phyloP scores from a whole-genome alignment of 768 basidiomycete species.

The Mycena polygramma region DNA sequence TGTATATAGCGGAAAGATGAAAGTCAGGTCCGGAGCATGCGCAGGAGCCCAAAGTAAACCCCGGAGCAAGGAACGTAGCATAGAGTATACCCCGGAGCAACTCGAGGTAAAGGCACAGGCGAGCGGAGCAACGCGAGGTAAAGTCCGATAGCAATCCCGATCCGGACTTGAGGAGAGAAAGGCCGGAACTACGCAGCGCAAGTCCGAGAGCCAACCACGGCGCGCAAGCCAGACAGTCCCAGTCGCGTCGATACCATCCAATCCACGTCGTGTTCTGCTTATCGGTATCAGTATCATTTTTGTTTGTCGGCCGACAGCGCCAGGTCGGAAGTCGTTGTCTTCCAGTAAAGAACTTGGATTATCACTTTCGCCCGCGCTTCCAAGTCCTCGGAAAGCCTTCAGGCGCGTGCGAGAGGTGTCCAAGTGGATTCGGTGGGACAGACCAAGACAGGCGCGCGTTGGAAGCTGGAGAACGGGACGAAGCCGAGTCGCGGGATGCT shows the following conservation, averaged over 20 bases:
- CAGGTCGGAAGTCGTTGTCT: no score
- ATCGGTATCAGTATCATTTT: neutral
- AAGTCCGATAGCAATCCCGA: neutral
- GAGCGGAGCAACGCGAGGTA: neutral
- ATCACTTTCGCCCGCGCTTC: neutral
- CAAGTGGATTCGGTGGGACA: neutral
- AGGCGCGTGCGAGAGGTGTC: neutral
- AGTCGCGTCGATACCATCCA: neutral
- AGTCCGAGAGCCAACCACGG: neutral
- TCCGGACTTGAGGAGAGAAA: no score
- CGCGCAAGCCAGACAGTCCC: neutral
- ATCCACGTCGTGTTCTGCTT: neutral
- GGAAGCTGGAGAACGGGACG: neutral
- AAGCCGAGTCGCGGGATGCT: neutral
- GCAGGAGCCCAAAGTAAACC: neutral
- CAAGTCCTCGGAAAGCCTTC: neutral
- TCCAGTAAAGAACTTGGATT: neutral
- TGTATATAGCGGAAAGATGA: neutral
- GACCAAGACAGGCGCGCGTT: neutral
- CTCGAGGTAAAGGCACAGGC: neutral
- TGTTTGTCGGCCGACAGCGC: neutral
- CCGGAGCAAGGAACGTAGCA: constrained; percentile 2
- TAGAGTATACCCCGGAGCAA: neutral
- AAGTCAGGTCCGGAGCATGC: neutral
- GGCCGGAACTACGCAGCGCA: no score